Base-by-base conservation (phyloP, 768 basidiomycete genomes). In the Glaciozyma antarctica region DNA sequence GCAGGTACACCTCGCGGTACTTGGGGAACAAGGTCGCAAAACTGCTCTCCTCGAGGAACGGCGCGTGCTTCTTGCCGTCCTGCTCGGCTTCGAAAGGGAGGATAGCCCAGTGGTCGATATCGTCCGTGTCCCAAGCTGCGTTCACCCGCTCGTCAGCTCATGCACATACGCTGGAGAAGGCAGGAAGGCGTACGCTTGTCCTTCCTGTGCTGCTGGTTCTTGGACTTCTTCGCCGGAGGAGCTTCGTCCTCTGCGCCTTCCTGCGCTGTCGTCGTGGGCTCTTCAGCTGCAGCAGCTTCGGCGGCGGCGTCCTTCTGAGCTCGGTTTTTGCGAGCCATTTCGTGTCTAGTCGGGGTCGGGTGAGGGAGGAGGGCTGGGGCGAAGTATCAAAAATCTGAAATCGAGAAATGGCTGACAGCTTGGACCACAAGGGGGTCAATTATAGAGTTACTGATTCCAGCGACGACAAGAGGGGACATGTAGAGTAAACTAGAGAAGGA, bases 11-110 rank as follows among this genome's bases (percentile, higher is more conserved):
- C 82, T 99, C 95, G 71, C 95, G 84, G 75, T 98, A 98, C 77
- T 95, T 98, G 17, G 95, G 95, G 77, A 99, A 99, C 15, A 99
- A 83, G 1, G 95, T 94, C 15, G 94, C 94, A 73, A 98, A 99
- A 0, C 91, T 94, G 5, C 92, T 95, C 79, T 99, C 95, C 76
- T 98, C 94, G 2, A 85, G 81, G 78, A 99, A 91, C 3, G 88
- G 80, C 0, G 88, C 88, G 19, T 82, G 85, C 73, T 85, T 86
- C 77, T 90, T 90, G n/a, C 61, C 62, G 77, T 94, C 88, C 48
- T 76, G 76, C 7, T 82, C 80, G 51, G 64, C 62, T 64, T 80
- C 75, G 77, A 97, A 97, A 9, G 86, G 77, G 32, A 93, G 87
- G 58, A 98, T 78, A 78, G 88, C 88, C 95, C 95, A 99, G 70